Evolutionary conservation across 345 rosid species (phyloP).

Genomic region (Camelina laxa): DNA sequence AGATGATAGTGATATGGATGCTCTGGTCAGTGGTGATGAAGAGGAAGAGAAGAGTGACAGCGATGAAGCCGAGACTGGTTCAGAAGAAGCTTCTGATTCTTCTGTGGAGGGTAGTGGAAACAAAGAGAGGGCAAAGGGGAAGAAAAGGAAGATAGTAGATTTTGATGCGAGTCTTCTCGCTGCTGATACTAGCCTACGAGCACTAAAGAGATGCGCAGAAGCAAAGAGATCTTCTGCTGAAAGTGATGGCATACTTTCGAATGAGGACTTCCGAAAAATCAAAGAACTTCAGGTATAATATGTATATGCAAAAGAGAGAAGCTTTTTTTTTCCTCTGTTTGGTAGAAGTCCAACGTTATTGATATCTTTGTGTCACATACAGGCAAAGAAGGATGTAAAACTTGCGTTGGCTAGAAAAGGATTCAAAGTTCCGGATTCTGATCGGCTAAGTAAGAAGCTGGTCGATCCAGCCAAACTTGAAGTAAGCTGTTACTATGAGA

Average conservation of each 20-base stretch:
- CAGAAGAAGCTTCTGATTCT: constrained; percentile 34
- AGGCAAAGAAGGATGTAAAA: constrained; percentile 79
- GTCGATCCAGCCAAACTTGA: constrained; percentile 79
- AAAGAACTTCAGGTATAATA: constrained; percentile 77
- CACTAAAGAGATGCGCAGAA: constrained; percentile 79
- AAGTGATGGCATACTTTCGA: constrained; percentile 75
- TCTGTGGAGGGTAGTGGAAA: constrained; percentile 36
- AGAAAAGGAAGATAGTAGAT: constrained; percentile 73
- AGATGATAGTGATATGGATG: constrained; percentile 52
- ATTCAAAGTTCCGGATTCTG: constrained; percentile 67
- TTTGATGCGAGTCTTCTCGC: constrained; percentile 65
- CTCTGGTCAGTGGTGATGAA: constrained; percentile 43
- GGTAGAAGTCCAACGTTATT: constrained; percentile 21
- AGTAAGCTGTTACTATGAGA: constrained; percentile 49
- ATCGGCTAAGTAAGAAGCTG: constrained; percentile 66
- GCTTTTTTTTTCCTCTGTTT: background rate
- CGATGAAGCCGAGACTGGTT: constrained; percentile 46
- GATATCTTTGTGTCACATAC: constrained; percentile 27
- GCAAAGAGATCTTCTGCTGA: constrained; percentile 49
- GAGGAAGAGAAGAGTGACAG: constrained; percentile 38
- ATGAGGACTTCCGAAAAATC: constrained; percentile 79
- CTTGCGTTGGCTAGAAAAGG: constrained; percentile 75
- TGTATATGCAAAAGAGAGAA: constrained; percentile 12
- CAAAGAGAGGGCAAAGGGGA: constrained; percentile 47
- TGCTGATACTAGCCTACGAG: constrained; percentile 80